Conservation (phyloP, 2,329 filamentous ascomycete species). For the Hymenoscyphus scutula region DNA sequence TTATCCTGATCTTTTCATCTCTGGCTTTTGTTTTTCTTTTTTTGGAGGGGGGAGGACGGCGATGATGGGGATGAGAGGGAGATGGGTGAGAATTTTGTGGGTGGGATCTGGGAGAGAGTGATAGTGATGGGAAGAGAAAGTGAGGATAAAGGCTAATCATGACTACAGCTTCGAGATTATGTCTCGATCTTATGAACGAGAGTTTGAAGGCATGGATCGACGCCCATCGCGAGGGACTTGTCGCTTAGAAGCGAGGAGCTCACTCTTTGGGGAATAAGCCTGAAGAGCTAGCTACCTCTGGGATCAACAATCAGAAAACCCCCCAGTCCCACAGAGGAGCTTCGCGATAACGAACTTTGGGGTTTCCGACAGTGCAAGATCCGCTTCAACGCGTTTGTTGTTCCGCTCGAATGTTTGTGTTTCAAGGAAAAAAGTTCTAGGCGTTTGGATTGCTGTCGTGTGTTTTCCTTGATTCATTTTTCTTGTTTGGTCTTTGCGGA, state of each 20-base stretch:
- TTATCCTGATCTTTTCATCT: neutral
- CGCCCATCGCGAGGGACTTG: constrained; percentile 11
- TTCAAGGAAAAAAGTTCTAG: neutral
- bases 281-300: no score
- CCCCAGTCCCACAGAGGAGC: no score
- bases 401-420: no score
- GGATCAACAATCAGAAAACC: no score
- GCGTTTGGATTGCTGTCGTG: neutral
- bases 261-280: no score
- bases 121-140: no score
- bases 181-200: constrained; percentile 35
- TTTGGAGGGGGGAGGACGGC: neutral
- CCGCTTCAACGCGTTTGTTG: no score
- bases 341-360: no score
- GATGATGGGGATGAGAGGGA: no score
- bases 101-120: no score
- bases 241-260: neutral
- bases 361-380: no score
- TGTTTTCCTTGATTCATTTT: neutral
- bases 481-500: no score
- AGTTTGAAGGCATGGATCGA: constrained; percentile 30
- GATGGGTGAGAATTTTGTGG: neutral
- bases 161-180: constrained; percentile 32
- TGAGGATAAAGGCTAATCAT: constrained; percentile 9
- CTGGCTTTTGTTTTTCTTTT: neutral